Evolutionary conservation across 2,329 filamentous ascomycete species (phyloP).

Genomic region (Aspergillus carbonarius): DNA sequence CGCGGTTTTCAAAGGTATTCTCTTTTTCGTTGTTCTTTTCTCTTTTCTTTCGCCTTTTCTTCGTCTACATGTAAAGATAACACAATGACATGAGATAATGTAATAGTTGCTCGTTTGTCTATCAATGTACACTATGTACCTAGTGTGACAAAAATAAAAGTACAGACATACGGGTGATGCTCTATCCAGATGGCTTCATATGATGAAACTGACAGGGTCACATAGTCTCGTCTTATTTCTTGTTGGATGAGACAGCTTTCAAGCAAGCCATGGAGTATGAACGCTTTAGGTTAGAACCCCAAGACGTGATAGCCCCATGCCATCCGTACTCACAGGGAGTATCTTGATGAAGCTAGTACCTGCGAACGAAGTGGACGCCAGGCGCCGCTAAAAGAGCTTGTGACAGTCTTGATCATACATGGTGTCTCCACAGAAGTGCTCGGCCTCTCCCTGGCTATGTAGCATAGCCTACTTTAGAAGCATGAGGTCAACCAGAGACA

Average conservation of each 20-base stretch:
- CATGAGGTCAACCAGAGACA: neutral
- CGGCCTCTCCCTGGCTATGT: too few species aligned
- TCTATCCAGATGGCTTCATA: neutral
- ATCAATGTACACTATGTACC: neutral
- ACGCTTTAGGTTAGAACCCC: too few species aligned
- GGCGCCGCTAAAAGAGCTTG: too few species aligned
- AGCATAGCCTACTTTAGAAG: too few species aligned
- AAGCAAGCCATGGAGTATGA: neutral
- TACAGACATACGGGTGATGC: neutral
- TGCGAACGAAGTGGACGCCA: too few species aligned
- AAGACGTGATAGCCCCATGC: too few species aligned
- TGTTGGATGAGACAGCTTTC: neutral
- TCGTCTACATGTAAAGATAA: slow-evolving; percentile 7
- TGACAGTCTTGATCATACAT: too few species aligned
- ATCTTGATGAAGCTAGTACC: too few species aligned
- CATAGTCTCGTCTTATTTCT: too few species aligned
- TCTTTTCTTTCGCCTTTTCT: slow-evolving; percentile 5
- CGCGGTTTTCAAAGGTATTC: neutral
- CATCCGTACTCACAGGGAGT: too few species aligned
- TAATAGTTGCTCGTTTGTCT: neutral
- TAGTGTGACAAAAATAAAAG: neutral
- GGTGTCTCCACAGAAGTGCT: too few species aligned
- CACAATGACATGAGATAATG: neutral
- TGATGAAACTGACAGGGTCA: neutral
- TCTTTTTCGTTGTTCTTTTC: neutral